Evolutionary conservation across 805 yeast genomes (phyloP).

Genomic region (Metschnikowia aberdeeniae): DNA sequence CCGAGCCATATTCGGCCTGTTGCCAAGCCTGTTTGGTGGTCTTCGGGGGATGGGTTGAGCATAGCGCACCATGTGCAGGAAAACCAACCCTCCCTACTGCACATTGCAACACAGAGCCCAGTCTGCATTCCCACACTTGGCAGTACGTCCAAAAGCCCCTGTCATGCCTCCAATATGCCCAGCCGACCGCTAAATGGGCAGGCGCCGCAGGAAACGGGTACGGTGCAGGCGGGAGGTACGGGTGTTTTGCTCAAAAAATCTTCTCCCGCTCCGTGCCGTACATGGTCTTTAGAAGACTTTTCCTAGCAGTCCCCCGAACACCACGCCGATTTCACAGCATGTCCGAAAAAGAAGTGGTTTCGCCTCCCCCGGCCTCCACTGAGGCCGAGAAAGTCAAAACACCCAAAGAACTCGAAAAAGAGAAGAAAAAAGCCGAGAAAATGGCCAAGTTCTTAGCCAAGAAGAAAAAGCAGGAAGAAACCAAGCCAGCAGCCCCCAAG

Average conservation of each 20-base stretch:
- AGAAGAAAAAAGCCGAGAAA: slow-evolving; percentile 83
- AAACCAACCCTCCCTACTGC: too few relatives aligned
- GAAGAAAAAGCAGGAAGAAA: slow-evolving; percentile 52
- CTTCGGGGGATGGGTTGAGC: too few relatives aligned
- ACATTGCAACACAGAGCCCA: too few relatives aligned
- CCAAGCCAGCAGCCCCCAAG: slow-evolving; percentile 48
- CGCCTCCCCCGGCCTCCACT: slow-evolving; percentile 3
- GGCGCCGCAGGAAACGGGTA: not conserved
- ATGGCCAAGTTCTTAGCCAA: slow-evolving; percentile 84
- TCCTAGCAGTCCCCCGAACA: slow-evolving; percentile 7
- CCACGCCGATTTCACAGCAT: slow-evolving; percentile 9
- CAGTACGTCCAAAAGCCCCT: too few relatives aligned
- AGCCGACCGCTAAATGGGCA: too few relatives aligned
- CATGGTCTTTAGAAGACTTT: slow-evolving; percentile 17
- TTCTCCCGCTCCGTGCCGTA: not conserved
- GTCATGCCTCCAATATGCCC: too few relatives aligned
- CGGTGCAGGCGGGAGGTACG: slow-evolving; percentile 7
- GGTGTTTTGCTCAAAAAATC: slow-evolving; percentile 8
- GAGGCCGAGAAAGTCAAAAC: slow-evolving; percentile 42
- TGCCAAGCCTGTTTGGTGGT: too few relatives aligned
- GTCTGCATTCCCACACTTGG: too few relatives aligned
- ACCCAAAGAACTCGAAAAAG: slow-evolving; percentile 80
- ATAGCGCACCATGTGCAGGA: too few relatives aligned
- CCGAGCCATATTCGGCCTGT: too few relatives aligned
- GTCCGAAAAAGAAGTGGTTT: slow-evolving; percentile 12